Base-by-base conservation (phyloP, 2,329 filamentous ascomycete species). In the Pseudogymnoascus sp. region DNA sequence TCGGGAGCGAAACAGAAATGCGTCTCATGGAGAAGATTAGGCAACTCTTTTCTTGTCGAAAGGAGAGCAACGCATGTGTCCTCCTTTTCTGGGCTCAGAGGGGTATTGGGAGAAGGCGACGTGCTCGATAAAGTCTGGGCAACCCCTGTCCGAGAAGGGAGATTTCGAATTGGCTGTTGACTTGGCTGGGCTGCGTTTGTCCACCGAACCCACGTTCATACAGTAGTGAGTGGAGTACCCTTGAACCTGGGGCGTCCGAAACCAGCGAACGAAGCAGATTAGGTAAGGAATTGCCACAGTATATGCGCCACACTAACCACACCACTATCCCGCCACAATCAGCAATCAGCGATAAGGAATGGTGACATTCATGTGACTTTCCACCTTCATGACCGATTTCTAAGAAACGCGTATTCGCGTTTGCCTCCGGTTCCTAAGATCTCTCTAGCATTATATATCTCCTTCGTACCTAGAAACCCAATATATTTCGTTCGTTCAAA, bases 1-100 rank as follows among this genome's bases (percentile, higher is more conserved):
- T 85, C 72, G 84, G 82, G 73, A 86, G 74, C 71, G 84, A 86
- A 64, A 85, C 82, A 66, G 83, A 86, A 72, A 82, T 83, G 77
- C 83, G 84, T 80, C 84, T 82, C 85, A 87, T 87, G 74, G 68
- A 66, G 58, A 29, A 45, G 18, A 45, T 55, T 33, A 25, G 13
- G 29, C 48, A 33, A 55, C 48, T 15, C 33, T 40, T 42, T 55
- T 55, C 48, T 55, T 33, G 48, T 33, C 13, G 48, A 55, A 55
- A 55, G 48, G 29, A 55, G 48, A 55, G 29, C 48, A 33, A 35
- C 48, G 35, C 48, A 55, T 55, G 29, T 55, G 48, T 55, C 21
- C 48, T 55, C 48, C 48, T 55, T 55, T 21, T 55, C 9, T 55
- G 48, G 48, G 48, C 29, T 55, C 29, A 33, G 48, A 55, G 48